phyloP scores from a whole-genome alignment of 768 basidiomycete species.

The Scleroderma citrinum region DNA sequence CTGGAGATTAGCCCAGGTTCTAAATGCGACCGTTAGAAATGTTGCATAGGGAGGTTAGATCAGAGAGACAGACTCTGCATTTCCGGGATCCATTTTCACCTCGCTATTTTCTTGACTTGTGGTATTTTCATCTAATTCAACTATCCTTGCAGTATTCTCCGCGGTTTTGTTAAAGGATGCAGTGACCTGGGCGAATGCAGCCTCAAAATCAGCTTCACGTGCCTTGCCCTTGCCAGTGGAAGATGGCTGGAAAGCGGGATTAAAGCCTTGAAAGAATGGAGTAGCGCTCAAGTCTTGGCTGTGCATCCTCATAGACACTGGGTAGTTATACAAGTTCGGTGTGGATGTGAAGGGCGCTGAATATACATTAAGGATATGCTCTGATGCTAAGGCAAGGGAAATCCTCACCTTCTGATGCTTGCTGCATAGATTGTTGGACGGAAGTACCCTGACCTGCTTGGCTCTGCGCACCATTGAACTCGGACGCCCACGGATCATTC shows the following conservation, averaged over 20 bases:
- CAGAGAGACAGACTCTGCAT: conserved; percentile 44
- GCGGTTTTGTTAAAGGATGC: conserved; percentile 45
- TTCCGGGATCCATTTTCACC: conserved; percentile 33
- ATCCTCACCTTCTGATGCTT: background rate
- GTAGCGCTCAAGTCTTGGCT: conserved; percentile 30
- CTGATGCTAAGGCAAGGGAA: background rate
- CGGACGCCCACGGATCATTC: conserved; percentile 38
- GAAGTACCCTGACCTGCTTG: conserved; percentile 19
- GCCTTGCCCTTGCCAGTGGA: conserved; percentile 75
- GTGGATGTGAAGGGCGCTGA: conserved; percentile 4
- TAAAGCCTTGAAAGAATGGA: conserved; percentile 29
- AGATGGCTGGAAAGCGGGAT: conserved; percentile 16
- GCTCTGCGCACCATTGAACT: conserved; percentile 39
- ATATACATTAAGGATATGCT: background rate
- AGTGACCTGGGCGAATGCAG: conserved; percentile 53
- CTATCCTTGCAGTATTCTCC: conserved; percentile 32
- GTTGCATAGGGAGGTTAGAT: background rate
- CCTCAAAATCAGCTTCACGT: conserved; percentile 74
- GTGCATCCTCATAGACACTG: conserved; percentile 29
- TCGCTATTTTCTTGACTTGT: conserved; percentile 26
- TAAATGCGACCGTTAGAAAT: conserved; percentile 21
- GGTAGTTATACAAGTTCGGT: background rate
- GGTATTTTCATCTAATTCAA: too few relatives aligned
- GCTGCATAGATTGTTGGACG: conserved; percentile 20
- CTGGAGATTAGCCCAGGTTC: conserved; percentile 59